These are phyloP conservation scores for Colletotrichum sp. DNA, from an alignment of 2,329 filamentous ascomycete species.

Conservation along the genomic window DNA sequence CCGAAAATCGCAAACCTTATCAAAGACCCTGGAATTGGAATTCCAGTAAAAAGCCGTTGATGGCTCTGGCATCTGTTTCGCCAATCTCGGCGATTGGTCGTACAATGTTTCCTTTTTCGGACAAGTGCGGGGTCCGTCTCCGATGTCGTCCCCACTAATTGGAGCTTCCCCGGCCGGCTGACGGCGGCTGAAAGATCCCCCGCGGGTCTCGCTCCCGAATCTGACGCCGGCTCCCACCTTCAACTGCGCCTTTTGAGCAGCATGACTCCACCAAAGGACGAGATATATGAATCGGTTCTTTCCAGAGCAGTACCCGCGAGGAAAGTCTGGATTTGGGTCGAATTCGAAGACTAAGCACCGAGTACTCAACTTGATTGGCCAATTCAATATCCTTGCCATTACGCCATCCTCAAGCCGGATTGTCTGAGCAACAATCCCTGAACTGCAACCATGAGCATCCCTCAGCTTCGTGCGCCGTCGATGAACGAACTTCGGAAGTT, in stretches of 20 bases:
- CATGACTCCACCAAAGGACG: not conserved
- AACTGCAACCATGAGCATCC: slow-evolving; percentile 6
- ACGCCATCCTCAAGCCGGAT: not conserved
- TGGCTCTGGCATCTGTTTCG: not conserved
- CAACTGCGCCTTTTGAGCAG: not conserved
- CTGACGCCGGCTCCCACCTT: not conserved
- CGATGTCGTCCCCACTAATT: not conserved
- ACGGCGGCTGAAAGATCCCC: not conserved
- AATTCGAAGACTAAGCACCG: rapidly evolving
- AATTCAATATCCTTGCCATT: not conserved
- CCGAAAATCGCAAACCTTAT: not conserved
- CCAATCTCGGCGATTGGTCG: not conserved
- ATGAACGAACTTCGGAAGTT: slow-evolving; percentile 23
- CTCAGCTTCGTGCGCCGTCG: slow-evolving; percentile 20
- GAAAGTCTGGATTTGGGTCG: not conserved
- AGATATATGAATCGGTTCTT: not conserved
- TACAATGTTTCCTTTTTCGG: not conserved
- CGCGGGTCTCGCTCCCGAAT: not conserved
- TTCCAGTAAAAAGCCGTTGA: not conserved
- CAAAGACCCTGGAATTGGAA: not conserved
- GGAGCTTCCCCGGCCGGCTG: not conserved
- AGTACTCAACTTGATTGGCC: not conserved
- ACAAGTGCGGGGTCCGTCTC: slow-evolving; percentile 4
- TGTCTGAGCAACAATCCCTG: not conserved
- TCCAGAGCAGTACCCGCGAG: not conserved